These are phyloP conservation scores for Penicillium palitans DNA, from an alignment of 2,329 filamentous ascomycete species.

Conservation along the genomic window DNA sequence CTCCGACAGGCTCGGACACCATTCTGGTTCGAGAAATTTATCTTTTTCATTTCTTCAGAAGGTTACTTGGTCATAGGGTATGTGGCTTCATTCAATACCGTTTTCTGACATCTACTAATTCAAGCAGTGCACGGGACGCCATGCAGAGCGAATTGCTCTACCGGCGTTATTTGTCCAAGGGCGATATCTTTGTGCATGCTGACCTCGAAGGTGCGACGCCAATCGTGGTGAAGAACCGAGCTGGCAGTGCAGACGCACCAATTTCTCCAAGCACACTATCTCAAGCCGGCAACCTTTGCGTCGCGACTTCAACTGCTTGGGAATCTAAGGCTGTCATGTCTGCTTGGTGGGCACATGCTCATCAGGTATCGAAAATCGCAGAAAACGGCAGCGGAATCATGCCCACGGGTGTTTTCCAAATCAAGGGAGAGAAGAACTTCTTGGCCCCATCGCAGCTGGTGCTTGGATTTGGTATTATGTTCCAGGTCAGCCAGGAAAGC, in stretches of 20 bases:
- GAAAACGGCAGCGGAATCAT: constrained; percentile 75
- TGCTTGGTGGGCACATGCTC: constrained; percentile 90
- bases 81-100: constrained; percentile 12
- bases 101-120: constrained; percentile 12
- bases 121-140: constrained; percentile 68
- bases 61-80: constrained; percentile 83
- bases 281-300: constrained; percentile 81
- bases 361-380: constrained; percentile 86
- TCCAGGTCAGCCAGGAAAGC: constrained; percentile 85
- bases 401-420: constrained; percentile 72
- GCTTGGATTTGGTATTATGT: constrained; percentile 83
- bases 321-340: constrained; percentile 95
- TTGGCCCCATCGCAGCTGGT: constrained; percentile 83
- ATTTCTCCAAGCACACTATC: constrained; percentile 89
- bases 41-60: constrained; percentile 93
- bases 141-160: constrained; percentile 94
- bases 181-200: constrained; percentile 88
- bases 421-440: constrained; percentile 86
- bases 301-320: constrained; percentile 88
- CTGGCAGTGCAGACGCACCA: constrained; percentile 73
- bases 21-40: constrained; percentile 97
- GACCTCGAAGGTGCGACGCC: constrained; percentile 80
- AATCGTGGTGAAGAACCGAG: constrained; percentile 89
- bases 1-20: constrained; percentile 78
- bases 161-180: constrained; percentile 77